Base-by-base conservation (phyloP, 2,329 filamentous ascomycete species). In the Xylariaceae sp. region DNA sequence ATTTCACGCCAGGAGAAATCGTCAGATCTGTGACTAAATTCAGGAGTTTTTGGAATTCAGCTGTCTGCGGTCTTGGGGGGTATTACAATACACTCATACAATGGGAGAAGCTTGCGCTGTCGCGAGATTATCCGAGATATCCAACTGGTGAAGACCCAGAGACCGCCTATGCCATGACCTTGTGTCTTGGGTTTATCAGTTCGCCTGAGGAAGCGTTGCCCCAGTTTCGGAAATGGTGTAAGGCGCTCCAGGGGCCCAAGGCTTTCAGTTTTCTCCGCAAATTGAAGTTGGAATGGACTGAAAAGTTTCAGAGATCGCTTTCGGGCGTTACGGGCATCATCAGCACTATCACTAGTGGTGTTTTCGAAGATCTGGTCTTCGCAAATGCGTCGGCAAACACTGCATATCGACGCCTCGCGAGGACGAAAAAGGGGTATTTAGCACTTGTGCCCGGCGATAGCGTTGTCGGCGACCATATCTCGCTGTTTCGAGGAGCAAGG, bases 61-160 rank as follows among this genome's bases (percentile, higher is more conserved):
- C 12, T 22, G 3, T 29, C 32, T n/a, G 20, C 20, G 10, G 21
- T n/a, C 22, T 6, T 37, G 34, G 41, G 4, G 14, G 29, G 5
- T 37, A 37, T 34, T n/a, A 27, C 12, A 23, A 34, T 5, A 22
- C 10, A 4, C 21, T 45, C 7, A 14, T 40, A 3, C 17, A 5
- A 6, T 40, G 37, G 40, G 43, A 45, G 22, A 45, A 36, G 19
- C 14, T 40, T 22, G 37, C 43, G 11, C 21, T 45, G 21, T 36
- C 37, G 29, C 10, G 22, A 8, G 23, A 37, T n/a, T 35, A 40
- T 17, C 22, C 8, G 7, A 32, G 12, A 32, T 45, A 45, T 22
- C 43, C 43, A 2, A 40, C 43, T 6, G 29, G 43, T 2, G 43
- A 40, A 22, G 22, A 36, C 22, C 37, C 29, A 2, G 29, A 36